phyloP scores from a whole-genome alignment of 306 rosid species.

The Prunus padus region DNA sequence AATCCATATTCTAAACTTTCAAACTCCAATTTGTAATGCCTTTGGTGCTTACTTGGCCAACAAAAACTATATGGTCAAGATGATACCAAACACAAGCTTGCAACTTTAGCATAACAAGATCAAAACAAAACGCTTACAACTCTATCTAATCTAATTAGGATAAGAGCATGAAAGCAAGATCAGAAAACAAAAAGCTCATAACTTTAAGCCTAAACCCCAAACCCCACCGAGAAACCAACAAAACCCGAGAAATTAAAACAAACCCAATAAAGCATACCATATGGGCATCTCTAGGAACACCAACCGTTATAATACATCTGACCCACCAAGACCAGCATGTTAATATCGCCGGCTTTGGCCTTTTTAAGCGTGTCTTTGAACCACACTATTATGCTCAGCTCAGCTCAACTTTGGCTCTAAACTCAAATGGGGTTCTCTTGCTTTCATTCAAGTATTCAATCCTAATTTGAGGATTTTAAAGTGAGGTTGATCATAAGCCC shows the following conservation, averaged over 20 bases:
- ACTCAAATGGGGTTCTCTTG: no score
- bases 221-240: slow-evolving; percentile 1
- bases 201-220: slow-evolving; percentile 13
- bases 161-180: background rate
- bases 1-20: no score
- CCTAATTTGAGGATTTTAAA: no score
- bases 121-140: slow-evolving; percentile 1
- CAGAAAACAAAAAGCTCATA: background rate
- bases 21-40: no score
- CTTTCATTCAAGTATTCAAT: no score
- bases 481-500: no score
- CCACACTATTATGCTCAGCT: slow-evolving; percentile 57
- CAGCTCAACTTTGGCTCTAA: no score
- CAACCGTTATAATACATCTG: slow-evolving; percentile 92
- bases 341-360: slow-evolving; percentile 82
- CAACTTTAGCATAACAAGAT: background rate
- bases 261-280: slow-evolving; percentile 41
- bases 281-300: slow-evolving; percentile 75
- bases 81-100: no score
- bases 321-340: slow-evolving; percentile 87
- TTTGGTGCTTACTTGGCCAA: no score
- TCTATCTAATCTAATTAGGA: background rate
- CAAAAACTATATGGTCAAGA: no score
- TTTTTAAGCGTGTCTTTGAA: slow-evolving; percentile 78
- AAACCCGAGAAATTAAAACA: background rate